These are phyloP conservation scores for Calonectria ilicicola DNA, from an alignment of 2,329 filamentous ascomycete genomes.

Conservation along the genomic window DNA sequence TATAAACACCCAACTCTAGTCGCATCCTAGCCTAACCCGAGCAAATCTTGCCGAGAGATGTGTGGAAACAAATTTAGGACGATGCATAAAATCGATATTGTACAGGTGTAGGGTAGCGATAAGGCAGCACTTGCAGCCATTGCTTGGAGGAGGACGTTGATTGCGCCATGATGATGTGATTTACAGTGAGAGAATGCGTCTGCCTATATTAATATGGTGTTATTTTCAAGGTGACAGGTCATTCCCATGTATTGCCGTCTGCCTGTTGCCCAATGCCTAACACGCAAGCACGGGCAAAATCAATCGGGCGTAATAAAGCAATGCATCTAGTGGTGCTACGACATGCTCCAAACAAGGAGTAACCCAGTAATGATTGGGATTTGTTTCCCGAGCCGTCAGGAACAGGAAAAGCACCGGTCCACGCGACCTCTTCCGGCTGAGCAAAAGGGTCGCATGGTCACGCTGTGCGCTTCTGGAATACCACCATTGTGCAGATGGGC, in stretches of 20 bases:
- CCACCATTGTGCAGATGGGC: not conserved
- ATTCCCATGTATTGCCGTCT: not conserved
- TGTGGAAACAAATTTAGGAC: too few species aligned
- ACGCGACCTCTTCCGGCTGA: slow-evolving; percentile 20
- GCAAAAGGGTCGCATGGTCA: slow-evolving; percentile 22
- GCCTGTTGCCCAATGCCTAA: not conserved
- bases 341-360: not conserved
- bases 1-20: not conserved
- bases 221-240: not conserved
- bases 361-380: not conserved
- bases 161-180: slow-evolving; percentile 5
- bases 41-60: not conserved
- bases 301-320: not conserved
- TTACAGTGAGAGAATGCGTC: not conserved
- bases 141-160: not conserved
- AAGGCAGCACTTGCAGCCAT: not conserved
- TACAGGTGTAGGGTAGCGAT: not conserved
- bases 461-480: slow-evolving; percentile 8
- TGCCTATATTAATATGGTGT: not conserved
- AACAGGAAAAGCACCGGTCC: slow-evolving; percentile 9
- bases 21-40: not conserved
- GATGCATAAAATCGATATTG: not conserved
- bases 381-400: slow-evolving; percentile 4
- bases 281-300: not conserved
- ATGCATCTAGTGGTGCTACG: not conserved